These are phyloP conservation scores for Pezizomycotina sp. DNA, from an alignment of 2,329 filamentous ascomycete genomes.

Conservation along the genomic window DNA sequence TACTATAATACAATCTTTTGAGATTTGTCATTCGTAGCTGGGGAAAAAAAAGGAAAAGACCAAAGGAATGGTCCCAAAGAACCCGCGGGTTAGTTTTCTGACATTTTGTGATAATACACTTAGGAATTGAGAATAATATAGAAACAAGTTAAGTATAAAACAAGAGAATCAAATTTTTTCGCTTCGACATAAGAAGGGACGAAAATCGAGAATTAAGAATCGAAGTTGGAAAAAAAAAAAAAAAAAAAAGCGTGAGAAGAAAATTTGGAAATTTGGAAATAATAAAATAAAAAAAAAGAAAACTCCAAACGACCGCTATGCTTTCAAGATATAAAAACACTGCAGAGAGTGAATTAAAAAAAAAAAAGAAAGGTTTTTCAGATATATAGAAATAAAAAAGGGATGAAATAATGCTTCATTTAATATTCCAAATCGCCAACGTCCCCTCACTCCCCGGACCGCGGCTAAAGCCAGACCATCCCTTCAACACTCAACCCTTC, in stretches of 20 bases:
- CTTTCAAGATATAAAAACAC: conserved; percentile 8
- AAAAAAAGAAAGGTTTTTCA: conserved; percentile 2
- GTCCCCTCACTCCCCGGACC: conserved; percentile 10
- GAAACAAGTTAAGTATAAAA: conserved; percentile 10
- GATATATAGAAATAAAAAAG: background rate
- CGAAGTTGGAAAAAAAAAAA: conserved; percentile 17
- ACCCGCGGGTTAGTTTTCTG: background rate
- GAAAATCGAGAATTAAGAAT: conserved; percentile 14
- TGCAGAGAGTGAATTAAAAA: conserved; percentile 1
- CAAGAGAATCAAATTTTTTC: conserved; percentile 12
- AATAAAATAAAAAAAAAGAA: conserved; percentile 9
- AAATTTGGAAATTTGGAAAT: conserved; percentile 17
- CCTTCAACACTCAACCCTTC: conserved; percentile 16
- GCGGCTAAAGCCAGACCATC: conserved; percentile 9
- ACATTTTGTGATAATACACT: background rate
- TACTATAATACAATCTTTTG: too few relatives aligned
- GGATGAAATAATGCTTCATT: background rate
- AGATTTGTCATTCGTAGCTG: too few relatives aligned
- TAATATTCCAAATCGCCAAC: conserved; percentile 23
- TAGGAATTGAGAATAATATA: conserved; percentile 10
- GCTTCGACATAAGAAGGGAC: conserved; percentile 11
- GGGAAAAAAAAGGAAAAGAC: too few relatives aligned
- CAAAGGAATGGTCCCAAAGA: background rate
- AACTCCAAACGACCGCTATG: conserved; percentile 2
- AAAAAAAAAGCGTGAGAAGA: conserved; percentile 7